These are phyloP conservation scores for Aspergillus uvarum DNA, from an alignment of 2,329 filamentous ascomycete genomes.

Conservation along the genomic window DNA sequence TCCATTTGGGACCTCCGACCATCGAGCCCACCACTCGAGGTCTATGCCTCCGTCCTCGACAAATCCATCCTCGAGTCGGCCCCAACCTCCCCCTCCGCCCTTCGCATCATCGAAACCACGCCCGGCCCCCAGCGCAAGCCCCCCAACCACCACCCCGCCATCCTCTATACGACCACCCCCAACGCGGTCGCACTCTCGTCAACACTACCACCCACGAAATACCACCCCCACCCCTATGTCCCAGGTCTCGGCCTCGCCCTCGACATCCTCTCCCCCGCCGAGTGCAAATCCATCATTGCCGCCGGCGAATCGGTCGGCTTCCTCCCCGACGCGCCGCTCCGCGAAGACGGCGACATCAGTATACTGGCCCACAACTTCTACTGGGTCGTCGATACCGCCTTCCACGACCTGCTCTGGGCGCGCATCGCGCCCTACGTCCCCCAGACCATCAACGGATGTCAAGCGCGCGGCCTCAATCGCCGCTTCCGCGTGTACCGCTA, in stretches of 20 bases:
- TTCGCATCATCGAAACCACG: conserved; percentile 63
- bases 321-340: conserved; percentile 65
- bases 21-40: conserved; percentile 43
- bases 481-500: conserved; percentile 72
- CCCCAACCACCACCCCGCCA: conserved; percentile 65
- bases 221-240: conserved; percentile 61
- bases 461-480: conserved; percentile 64
- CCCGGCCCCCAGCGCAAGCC: conserved; percentile 62
- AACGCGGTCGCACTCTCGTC: conserved; percentile 56
- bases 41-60: conserved; percentile 61
- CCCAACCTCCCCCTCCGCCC: conserved; percentile 29
- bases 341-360: conserved; percentile 64
- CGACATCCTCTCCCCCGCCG: conserved; percentile 59
- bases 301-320: conserved; percentile 66
- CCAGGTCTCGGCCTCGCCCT: conserved; percentile 61
- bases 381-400: conserved; percentile 65
- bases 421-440: conserved; percentile 62
- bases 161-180: conserved; percentile 62
- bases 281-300: conserved; percentile 66
- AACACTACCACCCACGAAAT: conserved; percentile 49
- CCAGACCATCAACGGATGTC: conserved; percentile 53
- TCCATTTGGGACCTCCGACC: conserved; percentile 60
- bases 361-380: conserved; percentile 72
- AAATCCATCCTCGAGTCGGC: conserved; percentile 51
- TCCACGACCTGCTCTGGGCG: conserved; percentile 63